Conservation (phyloP, 176 grass and related monocot species). For the Triticum aestivum region DNA sequence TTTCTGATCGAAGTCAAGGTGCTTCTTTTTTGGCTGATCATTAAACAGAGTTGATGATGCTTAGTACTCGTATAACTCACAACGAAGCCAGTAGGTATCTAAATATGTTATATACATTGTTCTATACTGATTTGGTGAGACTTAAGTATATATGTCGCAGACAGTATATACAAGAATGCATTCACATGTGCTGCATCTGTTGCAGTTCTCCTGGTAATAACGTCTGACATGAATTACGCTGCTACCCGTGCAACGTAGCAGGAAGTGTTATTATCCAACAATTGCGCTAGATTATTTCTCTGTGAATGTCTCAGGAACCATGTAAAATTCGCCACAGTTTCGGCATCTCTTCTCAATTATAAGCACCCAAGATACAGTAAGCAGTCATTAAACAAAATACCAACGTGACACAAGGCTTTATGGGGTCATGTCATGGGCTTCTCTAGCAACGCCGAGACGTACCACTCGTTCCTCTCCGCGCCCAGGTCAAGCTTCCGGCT, state of each 20-base stretch:
- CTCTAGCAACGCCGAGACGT: constrained; percentile 78
- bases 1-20: neutral
- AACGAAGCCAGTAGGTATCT: neutral
- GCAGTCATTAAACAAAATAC: neutral
- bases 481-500: constrained; percentile 73
- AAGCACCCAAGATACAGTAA: no score
- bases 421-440: constrained; percentile 61
- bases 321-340: neutral
- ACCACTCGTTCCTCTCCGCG: constrained; percentile 81
- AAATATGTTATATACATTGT: no score
- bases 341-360: neutral
- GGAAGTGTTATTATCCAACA: neutral
- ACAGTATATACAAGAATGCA: neutral
- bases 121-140: no score
- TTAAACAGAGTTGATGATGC: neutral
- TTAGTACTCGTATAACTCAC: neutral
- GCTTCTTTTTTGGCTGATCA: neutral
- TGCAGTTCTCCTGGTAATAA: neutral
- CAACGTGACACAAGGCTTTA: no score
- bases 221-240: neutral
- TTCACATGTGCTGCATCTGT: neutral
- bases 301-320: neutral
- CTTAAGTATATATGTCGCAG: neutral
- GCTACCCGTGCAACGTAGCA: neutral
- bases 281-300: constrained; percentile 28